phyloP scores from a whole-genome alignment of 192 early-diverging fungal species.

The Chytriomyces sp. region DNA sequence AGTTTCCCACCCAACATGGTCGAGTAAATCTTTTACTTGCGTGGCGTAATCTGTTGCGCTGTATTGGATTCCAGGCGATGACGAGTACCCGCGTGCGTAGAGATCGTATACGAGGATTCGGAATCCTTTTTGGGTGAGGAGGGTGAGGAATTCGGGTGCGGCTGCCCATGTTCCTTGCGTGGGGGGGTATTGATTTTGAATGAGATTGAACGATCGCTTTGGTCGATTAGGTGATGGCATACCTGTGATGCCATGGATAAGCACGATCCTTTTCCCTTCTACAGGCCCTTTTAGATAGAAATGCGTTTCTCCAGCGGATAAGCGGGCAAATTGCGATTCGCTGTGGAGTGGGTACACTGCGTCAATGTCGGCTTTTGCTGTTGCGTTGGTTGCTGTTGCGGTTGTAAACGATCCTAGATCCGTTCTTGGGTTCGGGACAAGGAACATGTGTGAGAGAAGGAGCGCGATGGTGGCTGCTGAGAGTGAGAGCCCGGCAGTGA shows the following conservation, averaged over 20 bases:
- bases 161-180: conserved; percentile 34
- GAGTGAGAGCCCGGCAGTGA: background rate
- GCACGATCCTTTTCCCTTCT: background rate
- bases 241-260: conserved; percentile 1
- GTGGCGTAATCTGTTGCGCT: conserved; percentile 44
- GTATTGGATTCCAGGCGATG: conserved; percentile 45
- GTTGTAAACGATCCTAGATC: background rate
- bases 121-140: conserved; percentile 45
- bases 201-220: background rate
- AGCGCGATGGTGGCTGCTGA: too few species aligned
- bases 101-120: conserved; percentile 52
- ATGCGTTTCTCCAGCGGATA: background rate
- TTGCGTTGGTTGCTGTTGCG: background rate
- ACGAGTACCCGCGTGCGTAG: conserved; percentile 58
- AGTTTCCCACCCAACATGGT: conserved; percentile 52
- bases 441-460: too few species aligned
- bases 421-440: too few species aligned
- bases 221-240: background rate
- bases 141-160: conserved; percentile 21
- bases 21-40: conserved; percentile 50
- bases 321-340: background rate
- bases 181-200: background rate
- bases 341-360: background rate
- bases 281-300: background rate
- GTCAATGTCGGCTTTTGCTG: background rate